Conservation (phyloP, 2,329 filamentous ascomycete genomes). For the Colletotrichum salicis region DNA sequence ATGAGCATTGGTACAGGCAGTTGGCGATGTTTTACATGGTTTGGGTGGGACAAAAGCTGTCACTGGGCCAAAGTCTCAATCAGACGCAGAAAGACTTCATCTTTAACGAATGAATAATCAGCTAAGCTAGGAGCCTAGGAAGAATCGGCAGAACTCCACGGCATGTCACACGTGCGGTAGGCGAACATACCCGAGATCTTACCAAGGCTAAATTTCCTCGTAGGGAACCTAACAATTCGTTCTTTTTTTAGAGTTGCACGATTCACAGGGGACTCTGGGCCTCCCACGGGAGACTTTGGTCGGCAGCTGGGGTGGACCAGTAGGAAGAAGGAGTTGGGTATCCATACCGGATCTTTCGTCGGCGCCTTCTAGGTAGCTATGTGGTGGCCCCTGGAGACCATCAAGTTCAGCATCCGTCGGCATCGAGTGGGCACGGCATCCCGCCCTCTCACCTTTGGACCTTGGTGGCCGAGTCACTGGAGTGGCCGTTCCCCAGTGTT, state of each 20-base stretch:
- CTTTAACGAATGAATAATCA: not conserved
- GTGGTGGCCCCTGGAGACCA: no score
- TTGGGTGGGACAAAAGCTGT: not conserved
- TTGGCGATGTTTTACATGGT: no score
- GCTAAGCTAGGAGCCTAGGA: not conserved
- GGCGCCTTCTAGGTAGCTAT: not conserved
- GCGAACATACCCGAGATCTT: not conserved
- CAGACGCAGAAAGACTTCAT: not conserved
- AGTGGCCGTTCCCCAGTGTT: not conserved
- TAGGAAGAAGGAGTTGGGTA: not conserved
- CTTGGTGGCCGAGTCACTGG: not conserved
- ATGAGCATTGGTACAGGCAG: no score
- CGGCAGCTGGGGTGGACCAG: not conserved
- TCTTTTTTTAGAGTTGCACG: not conserved
- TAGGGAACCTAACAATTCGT: not conserved
- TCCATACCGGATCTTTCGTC: not conserved
- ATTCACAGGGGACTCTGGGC: not conserved
- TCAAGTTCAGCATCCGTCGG: not conserved
- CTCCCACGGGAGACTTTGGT: not conserved
- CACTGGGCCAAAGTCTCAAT: not conserved
- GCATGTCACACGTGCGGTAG: not conserved
- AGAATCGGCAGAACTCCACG: not conserved
- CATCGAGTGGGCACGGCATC: no score
- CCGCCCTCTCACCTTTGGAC: not conserved
- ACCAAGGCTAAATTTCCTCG: conserved; percentile 9